These are phyloP conservation scores for Ambispora gerdemannii DNA, from an alignment of 192 early-diverging fungal species.

Conservation along the genomic window DNA sequence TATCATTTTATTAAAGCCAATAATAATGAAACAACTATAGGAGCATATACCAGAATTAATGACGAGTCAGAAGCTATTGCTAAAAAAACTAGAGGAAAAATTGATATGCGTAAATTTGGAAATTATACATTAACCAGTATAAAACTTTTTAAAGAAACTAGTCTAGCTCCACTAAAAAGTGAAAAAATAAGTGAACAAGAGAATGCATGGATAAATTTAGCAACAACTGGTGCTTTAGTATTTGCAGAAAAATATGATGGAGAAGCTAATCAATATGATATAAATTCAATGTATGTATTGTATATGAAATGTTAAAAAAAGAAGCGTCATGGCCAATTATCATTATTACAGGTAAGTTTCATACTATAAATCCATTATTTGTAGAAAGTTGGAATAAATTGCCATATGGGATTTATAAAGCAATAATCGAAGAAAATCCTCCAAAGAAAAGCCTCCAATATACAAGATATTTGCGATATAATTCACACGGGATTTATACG, in stretches of 20 bases:
- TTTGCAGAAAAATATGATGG: constrained; percentile 19
- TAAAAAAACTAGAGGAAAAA: not conserved
- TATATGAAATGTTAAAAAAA: not conserved
- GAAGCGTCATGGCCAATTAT: not conserved
- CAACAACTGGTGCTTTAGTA: constrained; percentile 18
- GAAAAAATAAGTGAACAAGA: constrained; percentile 6
- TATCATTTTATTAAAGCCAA: not conserved
- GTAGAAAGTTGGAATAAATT: not conserved
- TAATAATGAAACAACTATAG: not conserved
- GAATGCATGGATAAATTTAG: constrained; percentile 21
- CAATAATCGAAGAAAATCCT: not conserved
- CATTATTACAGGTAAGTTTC: not conserved
- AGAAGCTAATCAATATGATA: constrained; percentile 19
- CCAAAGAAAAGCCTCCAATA: not conserved
- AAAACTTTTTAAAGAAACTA: constrained; percentile 17
- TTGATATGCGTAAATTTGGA: constrained; percentile 12
- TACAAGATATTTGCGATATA: constrained; percentile 2
- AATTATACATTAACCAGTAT: constrained; percentile 16
- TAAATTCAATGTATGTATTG: constrained; percentile 17
- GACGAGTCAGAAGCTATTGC: constrained; percentile 18
- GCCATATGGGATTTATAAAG: not conserved
- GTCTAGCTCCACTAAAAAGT: constrained; percentile 1
- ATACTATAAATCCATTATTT: not conserved
- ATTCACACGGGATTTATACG: not conserved
- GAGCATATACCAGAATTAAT: constrained; percentile 3